Base-by-base conservation (phyloP, 2,329 filamentous ascomycete species). In the Fusarium sp. region DNA sequence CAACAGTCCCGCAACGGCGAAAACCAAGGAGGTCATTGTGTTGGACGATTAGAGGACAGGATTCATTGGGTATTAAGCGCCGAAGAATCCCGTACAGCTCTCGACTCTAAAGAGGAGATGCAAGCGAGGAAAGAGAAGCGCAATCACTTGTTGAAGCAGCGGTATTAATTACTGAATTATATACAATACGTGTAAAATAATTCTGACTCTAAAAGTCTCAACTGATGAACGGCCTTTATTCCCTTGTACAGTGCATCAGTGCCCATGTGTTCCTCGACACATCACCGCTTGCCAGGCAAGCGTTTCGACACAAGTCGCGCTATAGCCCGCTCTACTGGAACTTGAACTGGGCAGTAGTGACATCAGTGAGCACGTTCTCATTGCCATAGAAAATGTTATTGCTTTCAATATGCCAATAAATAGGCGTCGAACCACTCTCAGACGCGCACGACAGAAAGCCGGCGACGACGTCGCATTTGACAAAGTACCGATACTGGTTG, bases 291-390 rank as follows among this genome's bases (percentile, higher is more conserved):
- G 2, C 18, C 5, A 18, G 14, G 14, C 5, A 14, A 14, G 18
- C 8, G 14, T 20, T 18, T 24, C 33, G 0, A 12, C 13, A 0
- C 17, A 28, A 22, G 7, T n/a, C 20, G 2, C 11, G 15, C 4
- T 22, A 28, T 17, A 54, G 2, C 14, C 20, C 14, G 2, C 24
- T 3, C 24, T 54, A n/a, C 18, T 39, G 51, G 14, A 54, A 54
- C 20, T 8, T 39, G 24, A 54, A 54, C 10, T 54, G 35, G 8
- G 51, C 35, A 39, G 51, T 54, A n/a, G 35, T 54, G 2, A 54
- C 35, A 4, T 2, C 51, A 18, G 24, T 28, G 51, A 28, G 14
- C 4, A 28, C 3, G 20, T 54, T 28, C 20, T 54, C 10, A 13
- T 28, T 39, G 7, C 51, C 24, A 4, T 54, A 54, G 20, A 54